phyloP scores from a whole-genome alignment of 176 grass and related monocot species.

The Neostapfia colusana region DNA sequence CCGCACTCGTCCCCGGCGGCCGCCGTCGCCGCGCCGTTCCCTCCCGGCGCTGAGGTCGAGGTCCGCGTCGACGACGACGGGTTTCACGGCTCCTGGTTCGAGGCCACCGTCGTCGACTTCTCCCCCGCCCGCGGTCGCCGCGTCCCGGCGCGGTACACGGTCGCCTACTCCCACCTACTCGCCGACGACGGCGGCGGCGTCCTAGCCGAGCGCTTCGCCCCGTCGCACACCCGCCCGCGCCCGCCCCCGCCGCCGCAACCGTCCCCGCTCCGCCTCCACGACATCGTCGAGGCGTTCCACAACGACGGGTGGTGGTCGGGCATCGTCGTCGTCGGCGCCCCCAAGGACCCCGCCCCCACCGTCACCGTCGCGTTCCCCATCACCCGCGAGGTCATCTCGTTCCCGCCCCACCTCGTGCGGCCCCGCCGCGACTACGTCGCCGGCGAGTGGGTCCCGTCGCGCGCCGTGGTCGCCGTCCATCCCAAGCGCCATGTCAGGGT shows the following conservation, averaged over 20 bases:
- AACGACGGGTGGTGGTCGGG: slow-evolving; percentile 79
- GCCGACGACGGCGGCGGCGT: slow-evolving; percentile 38
- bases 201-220: slow-evolving; percentile 48
- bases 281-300: slow-evolving; percentile 73
- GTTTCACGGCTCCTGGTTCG: slow-evolving; percentile 71
- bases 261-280: slow-evolving; percentile 8
- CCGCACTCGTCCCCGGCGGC: not conserved
- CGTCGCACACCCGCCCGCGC: slow-evolving; percentile 41
- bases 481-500: not conserved
- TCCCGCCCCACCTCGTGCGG: slow-evolving; percentile 38
- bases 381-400: slow-evolving; percentile 53
- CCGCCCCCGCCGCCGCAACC: not conserved
- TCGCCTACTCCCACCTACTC: slow-evolving; percentile 52
- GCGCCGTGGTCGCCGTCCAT: slow-evolving; percentile 4
- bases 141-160: slow-evolving; percentile 26
- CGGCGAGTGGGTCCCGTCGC: slow-evolving; percentile 42
- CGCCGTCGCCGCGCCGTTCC: not conserved
- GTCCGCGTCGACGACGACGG: slow-evolving; percentile 63
- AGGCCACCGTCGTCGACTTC: slow-evolving; percentile 49
- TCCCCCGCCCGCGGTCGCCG: slow-evolving; percentile 17
- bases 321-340: slow-evolving; percentile 31
- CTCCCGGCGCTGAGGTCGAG: slow-evolving; percentile 46
- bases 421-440: slow-evolving; percentile 48
- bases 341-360: not conserved
- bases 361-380: slow-evolving; percentile 56